phyloP scores from a whole-genome alignment of 441 rosid species.

The Populus hybrid region DNA sequence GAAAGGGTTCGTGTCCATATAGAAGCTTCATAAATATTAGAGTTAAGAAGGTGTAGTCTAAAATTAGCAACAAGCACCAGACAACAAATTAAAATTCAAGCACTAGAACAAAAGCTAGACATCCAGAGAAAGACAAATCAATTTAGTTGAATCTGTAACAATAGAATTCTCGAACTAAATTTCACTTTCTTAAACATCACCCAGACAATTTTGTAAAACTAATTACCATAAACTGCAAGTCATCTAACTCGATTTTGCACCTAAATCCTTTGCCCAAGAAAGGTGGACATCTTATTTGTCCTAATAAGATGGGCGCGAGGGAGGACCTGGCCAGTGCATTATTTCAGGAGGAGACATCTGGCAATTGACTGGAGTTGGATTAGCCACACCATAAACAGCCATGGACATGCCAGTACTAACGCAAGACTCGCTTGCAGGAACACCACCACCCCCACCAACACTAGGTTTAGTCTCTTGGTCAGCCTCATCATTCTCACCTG shows the following conservation, averaged over 20 bases:
- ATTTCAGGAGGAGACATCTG: conserved; percentile 28
- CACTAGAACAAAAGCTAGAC: background rate
- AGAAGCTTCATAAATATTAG: background rate
- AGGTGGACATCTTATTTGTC: background rate
- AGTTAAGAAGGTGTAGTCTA: background rate
- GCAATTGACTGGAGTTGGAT: conserved; percentile 26
- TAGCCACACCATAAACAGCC: conserved; percentile 19
- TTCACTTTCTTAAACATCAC: background rate
- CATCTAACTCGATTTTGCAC: background rate
- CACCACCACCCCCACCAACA: background rate
- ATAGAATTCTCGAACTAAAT: background rate
- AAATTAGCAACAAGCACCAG: background rate
- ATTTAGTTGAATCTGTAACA: background rate
- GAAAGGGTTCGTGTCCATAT: background rate
- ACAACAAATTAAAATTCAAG: background rate
- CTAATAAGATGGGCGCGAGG: conserved; percentile 19
- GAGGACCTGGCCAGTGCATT: conserved; percentile 28
- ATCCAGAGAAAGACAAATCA: background rate
- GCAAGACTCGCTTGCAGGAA: conserved; percentile 16
- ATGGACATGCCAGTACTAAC: conserved; percentile 20
- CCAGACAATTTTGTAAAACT: background rate
- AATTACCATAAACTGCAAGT: background rate
- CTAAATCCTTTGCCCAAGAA: background rate
- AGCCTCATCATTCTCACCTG: conserved; percentile 13
- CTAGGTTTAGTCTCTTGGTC: conserved; percentile 19